Evolutionary conservation across 371 early-diverging fungal genomes (phyloP).

Genomic region (Mortierella sp.): DNA sequence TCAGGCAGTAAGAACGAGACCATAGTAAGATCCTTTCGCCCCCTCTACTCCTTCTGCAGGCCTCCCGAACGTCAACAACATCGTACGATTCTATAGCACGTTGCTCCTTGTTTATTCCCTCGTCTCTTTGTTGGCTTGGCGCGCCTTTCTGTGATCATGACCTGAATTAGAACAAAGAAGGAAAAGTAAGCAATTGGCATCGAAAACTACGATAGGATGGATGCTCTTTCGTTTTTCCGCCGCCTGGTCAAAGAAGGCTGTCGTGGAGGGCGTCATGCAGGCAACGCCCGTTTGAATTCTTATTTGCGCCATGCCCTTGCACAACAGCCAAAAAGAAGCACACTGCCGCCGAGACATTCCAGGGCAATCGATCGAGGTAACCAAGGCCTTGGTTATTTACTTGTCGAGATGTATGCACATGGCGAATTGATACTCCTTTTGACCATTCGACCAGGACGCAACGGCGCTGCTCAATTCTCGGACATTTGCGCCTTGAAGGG

Average conservation of each 20-base stretch:
- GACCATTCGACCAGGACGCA: not conserved
- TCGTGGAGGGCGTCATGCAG: no score
- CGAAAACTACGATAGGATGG: not conserved
- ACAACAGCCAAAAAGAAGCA: not conserved
- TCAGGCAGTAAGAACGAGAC: no score
- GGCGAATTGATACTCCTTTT: not conserved
- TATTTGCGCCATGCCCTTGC: not conserved
- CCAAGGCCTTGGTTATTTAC: no score
- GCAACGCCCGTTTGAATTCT: not conserved
- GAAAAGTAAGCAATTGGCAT: not conserved
- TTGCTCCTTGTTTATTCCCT: not conserved
- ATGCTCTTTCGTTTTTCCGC: no score
- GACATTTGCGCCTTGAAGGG: no score
- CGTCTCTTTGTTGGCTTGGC: not conserved
- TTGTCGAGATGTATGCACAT: no score
- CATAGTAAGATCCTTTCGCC: no score
- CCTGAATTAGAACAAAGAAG: no score
- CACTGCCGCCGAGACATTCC: not conserved
- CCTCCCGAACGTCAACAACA: no score
- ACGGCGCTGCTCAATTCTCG: no score
- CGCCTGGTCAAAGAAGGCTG: not conserved
- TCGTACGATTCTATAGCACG: no score
- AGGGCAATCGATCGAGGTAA: constrained; percentile 3
- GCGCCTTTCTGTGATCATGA: not conserved
- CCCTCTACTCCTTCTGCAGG: no score